Conservation (phyloP, 2,329 filamentous ascomycete genomes). For the Sclerotiophoma versabilis region DNA sequence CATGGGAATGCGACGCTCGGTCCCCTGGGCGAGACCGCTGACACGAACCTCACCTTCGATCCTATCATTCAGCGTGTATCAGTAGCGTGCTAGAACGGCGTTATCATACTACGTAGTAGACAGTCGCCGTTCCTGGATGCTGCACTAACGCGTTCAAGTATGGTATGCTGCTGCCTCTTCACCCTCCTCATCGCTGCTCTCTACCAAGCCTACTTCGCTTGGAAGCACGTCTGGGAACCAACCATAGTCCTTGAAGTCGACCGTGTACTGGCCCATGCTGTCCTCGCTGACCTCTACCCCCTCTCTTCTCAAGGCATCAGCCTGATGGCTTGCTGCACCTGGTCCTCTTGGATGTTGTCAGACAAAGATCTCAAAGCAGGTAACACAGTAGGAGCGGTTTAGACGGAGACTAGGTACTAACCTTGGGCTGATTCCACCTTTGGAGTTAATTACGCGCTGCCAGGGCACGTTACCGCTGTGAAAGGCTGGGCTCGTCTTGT, state of each 20-base stretch:
- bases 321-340: slow-evolving; percentile 56
- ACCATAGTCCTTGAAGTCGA: slow-evolving; percentile 56
- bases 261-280: slow-evolving; percentile 55
- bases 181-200: slow-evolving; percentile 44
- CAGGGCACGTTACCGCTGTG: slow-evolving; percentile 85
- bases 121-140: slow-evolving; percentile 3
- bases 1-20: slow-evolving; percentile 10
- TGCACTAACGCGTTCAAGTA: slow-evolving; percentile 29
- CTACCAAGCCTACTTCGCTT: slow-evolving; percentile 52
- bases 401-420: slow-evolving; percentile 49
- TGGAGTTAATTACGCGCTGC: slow-evolving; percentile 91
- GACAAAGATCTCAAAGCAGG: slow-evolving; percentile 13
- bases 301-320: slow-evolving; percentile 55
- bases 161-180: slow-evolving; percentile 44
- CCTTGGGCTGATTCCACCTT: slow-evolving; percentile 86
- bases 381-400: slow-evolving; percentile 14
- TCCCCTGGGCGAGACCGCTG: slow-evolving; percentile 18
- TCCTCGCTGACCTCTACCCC: slow-evolving; percentile 57
- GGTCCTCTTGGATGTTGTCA: slow-evolving; percentile 50
- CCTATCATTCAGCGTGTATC: slow-evolving; percentile 9
- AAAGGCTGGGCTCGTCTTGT: slow-evolving; percentile 59
- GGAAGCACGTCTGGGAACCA: slow-evolving; percentile 62
- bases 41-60: slow-evolving; percentile 3
- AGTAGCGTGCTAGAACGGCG: slow-evolving; percentile 16
- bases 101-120: slow-evolving; percentile 4